A percentile compares a stretch with the other conserved stretches of the same genome.
Conservation (phyloP, 2,329 filamentous ascomycete genomes). For the Arthrobotrys megalospora region DNA sequence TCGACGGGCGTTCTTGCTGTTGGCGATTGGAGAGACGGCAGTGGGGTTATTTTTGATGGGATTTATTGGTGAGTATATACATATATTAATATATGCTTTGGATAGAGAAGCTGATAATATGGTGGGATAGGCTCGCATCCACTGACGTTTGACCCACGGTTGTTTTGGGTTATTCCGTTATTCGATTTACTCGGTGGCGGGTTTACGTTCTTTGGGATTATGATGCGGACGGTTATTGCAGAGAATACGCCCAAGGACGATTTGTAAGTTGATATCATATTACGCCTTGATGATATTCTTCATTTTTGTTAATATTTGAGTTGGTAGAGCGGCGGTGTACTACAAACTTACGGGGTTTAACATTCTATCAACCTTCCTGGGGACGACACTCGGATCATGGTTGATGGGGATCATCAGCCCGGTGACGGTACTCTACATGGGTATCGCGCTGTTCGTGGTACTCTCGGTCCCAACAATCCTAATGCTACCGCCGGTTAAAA, state of each 20-base stretch:
- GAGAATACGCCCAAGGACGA: slow-evolving; percentile 58
- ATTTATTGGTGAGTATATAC: slow-evolving; percentile 49
- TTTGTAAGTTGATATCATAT: slow-evolving; percentile 47
- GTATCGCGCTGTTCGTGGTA: slow-evolving; percentile 31
- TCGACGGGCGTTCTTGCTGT: slow-evolving; percentile 44
- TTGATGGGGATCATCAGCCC: slow-evolving; percentile 43
- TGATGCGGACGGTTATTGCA: slow-evolving; percentile 55
- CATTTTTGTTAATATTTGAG: slow-evolving; percentile 16
- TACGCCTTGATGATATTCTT: no score
- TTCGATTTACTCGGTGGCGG: slow-evolving; percentile 55
- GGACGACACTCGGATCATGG: slow-evolving; percentile 48
- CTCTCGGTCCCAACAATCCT: slow-evolving; percentile 47
- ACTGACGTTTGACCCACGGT: slow-evolving; percentile 42
- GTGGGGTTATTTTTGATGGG: slow-evolving; percentile 38
- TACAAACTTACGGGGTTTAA: slow-evolving; percentile 55
- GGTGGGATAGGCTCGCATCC: slow-evolving; percentile 45
- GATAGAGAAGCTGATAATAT: background rate
- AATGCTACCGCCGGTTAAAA: slow-evolving; percentile 18
- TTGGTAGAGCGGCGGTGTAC: slow-evolving; percentile 43
- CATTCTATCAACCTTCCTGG: slow-evolving; percentile 53
- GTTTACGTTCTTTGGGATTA: slow-evolving; percentile 58
- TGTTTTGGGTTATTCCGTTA: slow-evolving; percentile 53
- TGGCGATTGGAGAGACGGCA: slow-evolving; percentile 43
- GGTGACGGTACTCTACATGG: slow-evolving; percentile 48
- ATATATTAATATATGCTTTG: background rate